Evolutionary conservation across 2,329 filamentous ascomycete genomes (phyloP).

Genomic region (Claviceps sorghi): DNA sequence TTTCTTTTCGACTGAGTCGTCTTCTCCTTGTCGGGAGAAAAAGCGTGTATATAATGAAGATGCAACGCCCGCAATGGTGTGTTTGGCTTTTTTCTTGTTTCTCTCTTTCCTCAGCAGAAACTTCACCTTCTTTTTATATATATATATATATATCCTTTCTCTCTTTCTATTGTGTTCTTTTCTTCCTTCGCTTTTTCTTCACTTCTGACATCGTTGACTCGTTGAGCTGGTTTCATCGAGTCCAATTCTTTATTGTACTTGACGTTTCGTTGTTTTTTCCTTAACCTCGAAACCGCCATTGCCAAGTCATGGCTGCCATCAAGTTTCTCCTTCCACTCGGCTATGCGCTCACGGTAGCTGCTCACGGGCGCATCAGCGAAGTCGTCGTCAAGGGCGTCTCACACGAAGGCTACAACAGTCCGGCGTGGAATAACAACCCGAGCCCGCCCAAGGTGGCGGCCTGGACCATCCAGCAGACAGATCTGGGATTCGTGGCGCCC

Average conservation of each 20-base stretch:
- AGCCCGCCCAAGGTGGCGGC: constrained; percentile 22
- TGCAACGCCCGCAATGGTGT: background rate
- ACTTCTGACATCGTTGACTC: background rate
- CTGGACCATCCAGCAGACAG: constrained; percentile 27
- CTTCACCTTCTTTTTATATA: background rate
- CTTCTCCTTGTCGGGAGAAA: background rate
- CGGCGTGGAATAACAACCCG: constrained; percentile 19
- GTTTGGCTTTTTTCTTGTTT: background rate
- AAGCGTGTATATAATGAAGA: background rate
- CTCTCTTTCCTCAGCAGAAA: background rate
- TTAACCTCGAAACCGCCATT: background rate
- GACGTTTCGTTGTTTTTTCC: background rate
- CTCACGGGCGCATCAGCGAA: constrained; percentile 26
- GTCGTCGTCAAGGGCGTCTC: constrained; percentile 29
- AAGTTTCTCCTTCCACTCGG: constrained; percentile 5
- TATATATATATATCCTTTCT: background rate
- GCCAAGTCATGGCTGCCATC: background rate
- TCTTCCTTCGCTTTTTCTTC: background rate
- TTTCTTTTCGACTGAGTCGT: background rate
- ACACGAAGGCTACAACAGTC: constrained; percentile 26
- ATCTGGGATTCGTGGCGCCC: constrained; percentile 35
- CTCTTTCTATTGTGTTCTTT: background rate
- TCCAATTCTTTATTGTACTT: background rate
- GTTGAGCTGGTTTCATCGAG: background rate
- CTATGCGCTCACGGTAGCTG: constrained; percentile 13